Percentiles rank a stretch among this genome's conserved stretches.
Evolutionary conservation across 495 filamentous ascomycete genomes (phyloP).

Genomic region (Talaromyces liani): DNA sequence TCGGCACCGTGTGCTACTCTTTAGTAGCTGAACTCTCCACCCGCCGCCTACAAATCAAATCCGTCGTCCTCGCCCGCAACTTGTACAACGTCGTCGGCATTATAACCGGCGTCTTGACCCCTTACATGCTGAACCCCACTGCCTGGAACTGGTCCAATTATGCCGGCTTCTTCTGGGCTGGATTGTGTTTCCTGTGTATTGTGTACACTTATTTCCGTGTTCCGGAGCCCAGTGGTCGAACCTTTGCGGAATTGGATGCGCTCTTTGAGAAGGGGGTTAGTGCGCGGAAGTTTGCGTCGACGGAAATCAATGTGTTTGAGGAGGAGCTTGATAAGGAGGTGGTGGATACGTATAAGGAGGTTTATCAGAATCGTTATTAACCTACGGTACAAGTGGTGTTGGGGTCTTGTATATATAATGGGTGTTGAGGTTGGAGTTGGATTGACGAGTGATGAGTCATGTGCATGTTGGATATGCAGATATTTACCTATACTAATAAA

Average conservation of each 20-base stretch:
- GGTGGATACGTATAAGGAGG: conserved; percentile 16
- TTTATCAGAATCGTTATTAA: neutral
- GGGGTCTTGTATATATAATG: neutral
- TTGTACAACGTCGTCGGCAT: conserved; percentile 68
- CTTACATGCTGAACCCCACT: conserved; percentile 67
- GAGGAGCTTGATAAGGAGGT: conserved; percentile 47
- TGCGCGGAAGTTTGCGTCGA: conserved; percentile 61
- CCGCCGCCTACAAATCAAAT: conserved; percentile 69
- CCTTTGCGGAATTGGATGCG: conserved; percentile 67
- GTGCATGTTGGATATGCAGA: neutral
- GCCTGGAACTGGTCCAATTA: conserved; percentile 73
- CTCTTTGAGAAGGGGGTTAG: conserved; percentile 59
- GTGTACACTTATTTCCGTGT: conserved; percentile 71
- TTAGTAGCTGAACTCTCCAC: conserved; percentile 70
- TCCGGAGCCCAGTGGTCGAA: conserved; percentile 61
- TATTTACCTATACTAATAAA: neutral
- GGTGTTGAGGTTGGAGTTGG: neutral
- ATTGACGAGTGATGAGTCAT: neutral
- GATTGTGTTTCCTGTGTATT: conserved; percentile 64
- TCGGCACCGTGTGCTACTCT: conserved; percentile 74
- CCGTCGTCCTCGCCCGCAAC: conserved; percentile 62
- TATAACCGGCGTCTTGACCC: conserved; percentile 61
- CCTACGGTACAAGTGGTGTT: neutral
- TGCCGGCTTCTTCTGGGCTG: conserved; percentile 79
- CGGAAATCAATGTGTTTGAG: conserved; percentile 59